Evolutionary conservation across 2,329 filamentous ascomycete genomes (phyloP).

Genomic region (Xylaria sp.): DNA sequence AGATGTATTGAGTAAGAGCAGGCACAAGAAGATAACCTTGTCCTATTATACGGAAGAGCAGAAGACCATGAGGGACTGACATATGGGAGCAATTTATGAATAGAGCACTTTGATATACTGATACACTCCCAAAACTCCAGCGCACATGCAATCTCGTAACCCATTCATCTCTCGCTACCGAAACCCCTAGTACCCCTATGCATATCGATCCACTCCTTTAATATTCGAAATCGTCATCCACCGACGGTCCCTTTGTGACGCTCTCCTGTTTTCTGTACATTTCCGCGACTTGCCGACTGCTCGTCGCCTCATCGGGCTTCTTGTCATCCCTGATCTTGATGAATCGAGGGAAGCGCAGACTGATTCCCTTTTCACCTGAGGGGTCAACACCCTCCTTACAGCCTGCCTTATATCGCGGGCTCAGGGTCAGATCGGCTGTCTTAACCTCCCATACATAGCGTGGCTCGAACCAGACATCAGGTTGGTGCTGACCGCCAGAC

Average conservation of each 20-base stretch:
- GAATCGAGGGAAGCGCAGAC: conserved; percentile 89
- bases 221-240: conserved; percentile 99
- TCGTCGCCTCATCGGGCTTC: conserved; percentile 91
- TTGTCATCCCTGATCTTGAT: conserved; percentile 95
- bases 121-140: conserved; percentile 19
- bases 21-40: neutral
- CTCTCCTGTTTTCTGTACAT: conserved; percentile 98
- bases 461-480: conserved; percentile 98
- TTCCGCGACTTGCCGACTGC: conserved; percentile 85
- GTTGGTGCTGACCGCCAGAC: conserved; percentile 86
- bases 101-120: conserved; percentile 17
- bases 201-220: conserved; percentile 53
- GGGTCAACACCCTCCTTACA: conserved; percentile 80
- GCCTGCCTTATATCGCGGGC: conserved; percentile 92
- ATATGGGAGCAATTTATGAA: conserved; percentile 6
- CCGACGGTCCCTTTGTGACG: conserved; percentile 82
- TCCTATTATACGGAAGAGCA: neutral
- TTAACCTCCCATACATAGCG: conserved; percentile 97
- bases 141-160: conserved; percentile 2
- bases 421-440: conserved; percentile 93
- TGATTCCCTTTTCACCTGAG: conserved; percentile 80
- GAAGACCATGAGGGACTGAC: neutral
- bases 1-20: neutral
- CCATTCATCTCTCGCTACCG: conserved; percentile 1
- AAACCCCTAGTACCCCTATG: neutral